Conservation (phyloP, 257 asterid species). For the Datura wrightii region DNA sequence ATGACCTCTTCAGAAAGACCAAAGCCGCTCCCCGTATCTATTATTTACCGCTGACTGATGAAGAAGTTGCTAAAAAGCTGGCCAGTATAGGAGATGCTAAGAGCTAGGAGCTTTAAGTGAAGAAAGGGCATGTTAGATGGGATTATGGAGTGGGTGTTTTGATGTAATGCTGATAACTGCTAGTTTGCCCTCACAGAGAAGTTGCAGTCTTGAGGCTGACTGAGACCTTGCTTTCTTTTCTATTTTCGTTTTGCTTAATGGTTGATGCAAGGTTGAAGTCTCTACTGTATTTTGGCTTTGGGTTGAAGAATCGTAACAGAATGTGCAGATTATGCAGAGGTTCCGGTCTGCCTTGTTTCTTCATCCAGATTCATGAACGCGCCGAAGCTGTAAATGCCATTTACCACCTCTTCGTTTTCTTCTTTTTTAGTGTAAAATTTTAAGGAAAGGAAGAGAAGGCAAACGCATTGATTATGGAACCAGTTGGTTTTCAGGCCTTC, state of each 20-base stretch:
- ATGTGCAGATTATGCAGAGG: background rate
- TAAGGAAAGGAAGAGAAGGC: background rate
- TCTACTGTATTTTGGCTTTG: slow-evolving; percentile 10
- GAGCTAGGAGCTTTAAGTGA: background rate
- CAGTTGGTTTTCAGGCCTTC: background rate
- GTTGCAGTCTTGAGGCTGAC: slow-evolving; percentile 18
- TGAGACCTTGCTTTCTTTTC: slow-evolving; percentile 14
- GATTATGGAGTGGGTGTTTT: background rate
- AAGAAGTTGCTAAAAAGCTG: slow-evolving; percentile 42
- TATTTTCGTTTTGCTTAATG: background rate
- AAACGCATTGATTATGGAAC: background rate
- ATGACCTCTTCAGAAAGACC: slow-evolving; percentile 47
- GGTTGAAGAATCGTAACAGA: slow-evolving; percentile 1
- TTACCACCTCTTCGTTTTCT: background rate
- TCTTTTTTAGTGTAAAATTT: background rate
- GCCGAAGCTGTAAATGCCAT: background rate
- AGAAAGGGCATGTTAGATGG: background rate
- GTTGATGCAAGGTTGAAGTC: background rate
- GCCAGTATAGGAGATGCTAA: background rate
- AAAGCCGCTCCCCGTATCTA: slow-evolving; percentile 47
- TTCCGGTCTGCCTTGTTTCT: background rate
- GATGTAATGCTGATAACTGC: slow-evolving; percentile 2
- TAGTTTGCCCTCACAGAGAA: background rate
- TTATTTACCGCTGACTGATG: slow-evolving; percentile 47
- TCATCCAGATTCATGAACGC: background rate